Percentiles rank a stretch among this genome's conserved stretches.
phyloP scores from a whole-genome alignment of 441 rosid species.

The Adansonia grandidieri region DNA sequence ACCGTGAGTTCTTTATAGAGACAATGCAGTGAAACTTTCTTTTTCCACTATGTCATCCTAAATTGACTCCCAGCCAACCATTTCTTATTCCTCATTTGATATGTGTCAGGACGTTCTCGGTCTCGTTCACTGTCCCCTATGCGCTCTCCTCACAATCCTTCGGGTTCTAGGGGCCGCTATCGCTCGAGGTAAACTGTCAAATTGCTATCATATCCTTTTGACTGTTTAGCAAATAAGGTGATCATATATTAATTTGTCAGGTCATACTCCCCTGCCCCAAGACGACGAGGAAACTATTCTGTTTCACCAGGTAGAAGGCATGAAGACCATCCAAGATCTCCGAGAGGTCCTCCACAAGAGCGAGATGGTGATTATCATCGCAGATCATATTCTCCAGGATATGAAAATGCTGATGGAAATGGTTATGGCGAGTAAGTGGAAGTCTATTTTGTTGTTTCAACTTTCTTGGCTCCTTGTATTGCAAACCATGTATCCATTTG shows the following conservation, averaged over 20 bases:
- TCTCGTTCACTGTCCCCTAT: slow-evolving; percentile 76
- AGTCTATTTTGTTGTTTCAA: slow-evolving; percentile 5
- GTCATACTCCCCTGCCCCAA: slow-evolving; percentile 83
- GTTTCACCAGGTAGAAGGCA: slow-evolving; percentile 75
- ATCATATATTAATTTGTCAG: slow-evolving; percentile 39
- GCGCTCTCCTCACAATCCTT: slow-evolving; percentile 72
- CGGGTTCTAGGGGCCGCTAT: slow-evolving; percentile 73
- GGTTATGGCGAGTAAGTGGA: slow-evolving; percentile 63
- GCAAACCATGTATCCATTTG: neutral
- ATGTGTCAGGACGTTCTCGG: slow-evolving; percentile 69
- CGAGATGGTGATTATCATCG: slow-evolving; percentile 51
- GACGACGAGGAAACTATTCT: slow-evolving; percentile 63
- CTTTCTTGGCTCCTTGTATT: neutral
- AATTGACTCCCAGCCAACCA: neutral
- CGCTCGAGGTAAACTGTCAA: slow-evolving; percentile 78
- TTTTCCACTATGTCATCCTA: neutral
- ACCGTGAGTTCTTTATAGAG: neutral
- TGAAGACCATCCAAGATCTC: slow-evolving; percentile 63
- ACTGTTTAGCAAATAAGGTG: neutral
- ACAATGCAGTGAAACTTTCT: neutral
- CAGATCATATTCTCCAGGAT: slow-evolving; percentile 71
- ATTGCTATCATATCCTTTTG: slow-evolving; percentile 6
- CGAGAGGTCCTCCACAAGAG: slow-evolving; percentile 72
- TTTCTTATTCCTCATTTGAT: slow-evolving; percentile 16
- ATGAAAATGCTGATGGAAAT: slow-evolving; percentile 52